Evolutionary conservation across 257 asterid species (phyloP), one percentile per base, ranked within the genome.

Genomic region (Penstemon barbatus): DNA sequence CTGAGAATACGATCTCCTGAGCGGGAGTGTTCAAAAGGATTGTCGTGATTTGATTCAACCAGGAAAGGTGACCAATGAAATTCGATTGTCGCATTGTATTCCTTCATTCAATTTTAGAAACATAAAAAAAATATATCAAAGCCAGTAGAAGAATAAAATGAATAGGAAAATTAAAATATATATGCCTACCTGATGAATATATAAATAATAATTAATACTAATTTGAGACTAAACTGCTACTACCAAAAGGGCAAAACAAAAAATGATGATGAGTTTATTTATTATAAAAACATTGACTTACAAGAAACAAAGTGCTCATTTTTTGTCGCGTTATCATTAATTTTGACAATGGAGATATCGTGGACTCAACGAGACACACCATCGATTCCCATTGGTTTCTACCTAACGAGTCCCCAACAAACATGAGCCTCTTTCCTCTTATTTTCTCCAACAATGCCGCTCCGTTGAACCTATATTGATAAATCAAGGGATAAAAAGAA

Each of bases 1-100:
- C 89, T 79, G 5, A 89, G 75, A 0, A 87, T 70, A 0, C 89
- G 84, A 10, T 80, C 83, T 0, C 72, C 69, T 3, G 80, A 76
- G 50, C 90, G 96, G 51, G 65, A 57, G 19, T 43, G 43, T 3
- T 12, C 0, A 5, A 60, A 7, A 8, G 89, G 89, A 39, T 90
- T 81, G 25, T 93, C 99, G 3, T 86, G 80, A 71, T 93, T 88
- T 0, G 99, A 93, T 66, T 93, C 99, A 13, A 90, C 89, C 5
- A 90, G 79, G 71, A 90, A 74, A 2, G 97, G 98, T 1, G 95
- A 84, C 98, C 98, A 93, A 44, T 88, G 88, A 73, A 86, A 88
- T 41, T 83, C 94, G 9, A 93, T 85, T 3, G 97, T 74, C 0
- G 89, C 88, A 73, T 93, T 90, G 76, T 84, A 85, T 57, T 84